phyloP scores from a whole-genome alignment of 805 yeast genomes.

The Lachancea waltii region DNA sequence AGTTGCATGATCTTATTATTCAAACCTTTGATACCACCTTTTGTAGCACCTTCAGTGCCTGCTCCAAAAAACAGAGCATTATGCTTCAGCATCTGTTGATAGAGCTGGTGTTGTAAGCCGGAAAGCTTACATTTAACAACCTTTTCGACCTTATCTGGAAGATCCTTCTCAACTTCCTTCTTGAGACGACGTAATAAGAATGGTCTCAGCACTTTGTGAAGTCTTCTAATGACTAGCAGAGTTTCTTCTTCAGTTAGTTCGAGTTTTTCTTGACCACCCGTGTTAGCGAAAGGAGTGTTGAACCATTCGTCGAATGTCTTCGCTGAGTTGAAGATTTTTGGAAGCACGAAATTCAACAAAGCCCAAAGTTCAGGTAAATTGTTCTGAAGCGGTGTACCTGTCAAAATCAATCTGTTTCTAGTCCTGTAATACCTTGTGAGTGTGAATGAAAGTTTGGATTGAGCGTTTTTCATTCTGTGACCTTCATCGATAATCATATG shows the following conservation, averaged over 20 bases:
- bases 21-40: conserved; percentile 66
- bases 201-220: conserved; percentile 81
- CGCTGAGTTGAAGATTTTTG: conserved; percentile 78
- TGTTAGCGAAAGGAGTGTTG: conserved; percentile 80
- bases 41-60: conserved; percentile 49
- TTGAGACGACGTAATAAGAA: conserved; percentile 77
- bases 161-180: conserved; percentile 79
- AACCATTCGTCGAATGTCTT: conserved; percentile 88
- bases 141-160: conserved; percentile 79
- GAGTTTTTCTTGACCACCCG: conserved; percentile 75
- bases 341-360: conserved; percentile 69
- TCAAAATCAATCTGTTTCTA: conserved; percentile 69
- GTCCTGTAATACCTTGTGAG: conserved; percentile 67
- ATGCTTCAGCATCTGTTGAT: conserved; percentile 71
- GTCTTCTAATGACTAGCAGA: conserved; percentile 71
- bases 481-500: conserved; percentile 92
- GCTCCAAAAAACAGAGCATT: conserved; percentile 62
- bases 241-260: conserved; percentile 84
- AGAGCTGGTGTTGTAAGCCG: conserved; percentile 61
- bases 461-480: conserved; percentile 78
- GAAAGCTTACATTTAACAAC: conserved; percentile 75
- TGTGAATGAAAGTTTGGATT: conserved; percentile 66
- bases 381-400: conserved; percentile 85
- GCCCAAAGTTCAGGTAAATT: conserved; percentile 86
- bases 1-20: conserved; percentile 82